Evolutionary conservation across 768 basidiomycete species (phyloP).

Genomic region (Lyophyllum decastes): DNA sequence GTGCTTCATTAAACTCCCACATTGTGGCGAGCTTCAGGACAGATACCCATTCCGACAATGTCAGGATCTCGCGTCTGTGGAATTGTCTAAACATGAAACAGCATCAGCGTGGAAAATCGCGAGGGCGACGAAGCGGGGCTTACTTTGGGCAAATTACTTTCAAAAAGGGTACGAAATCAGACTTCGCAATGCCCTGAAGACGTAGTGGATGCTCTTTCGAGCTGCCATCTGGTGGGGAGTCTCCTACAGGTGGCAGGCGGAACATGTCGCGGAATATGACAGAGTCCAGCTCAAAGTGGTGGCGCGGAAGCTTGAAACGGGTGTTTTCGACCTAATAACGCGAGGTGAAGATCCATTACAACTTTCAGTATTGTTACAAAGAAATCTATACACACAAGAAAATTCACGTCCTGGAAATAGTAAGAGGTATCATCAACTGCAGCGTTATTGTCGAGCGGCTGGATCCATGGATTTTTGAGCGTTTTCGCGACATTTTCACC

Average conservation of each 20-base stretch:
- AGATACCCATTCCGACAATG: constrained; percentile 27
- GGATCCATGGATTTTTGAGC: no score
- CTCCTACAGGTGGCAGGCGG: constrained; percentile 20
- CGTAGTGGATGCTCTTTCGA: constrained; percentile 29
- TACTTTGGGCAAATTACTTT: constrained; percentile 26
- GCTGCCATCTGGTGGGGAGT: constrained; percentile 21
- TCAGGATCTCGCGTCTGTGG: constrained; percentile 3
- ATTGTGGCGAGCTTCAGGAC: constrained; percentile 33
- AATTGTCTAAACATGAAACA: not conserved
- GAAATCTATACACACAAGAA: no score
- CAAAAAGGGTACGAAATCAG: constrained; percentile 24
- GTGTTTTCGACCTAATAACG: constrained; percentile 29
- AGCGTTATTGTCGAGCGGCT: no score
- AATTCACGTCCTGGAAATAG: no score
- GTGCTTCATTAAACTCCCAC: constrained; percentile 33
- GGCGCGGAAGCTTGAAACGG: constrained; percentile 38
- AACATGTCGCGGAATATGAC: constrained; percentile 36
- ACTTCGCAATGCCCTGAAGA: constrained; percentile 23
- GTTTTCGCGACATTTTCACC: no score
- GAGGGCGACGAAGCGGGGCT: constrained; percentile 10
- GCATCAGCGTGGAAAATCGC: not conserved
- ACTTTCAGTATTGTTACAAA: no score
- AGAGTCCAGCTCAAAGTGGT: constrained; percentile 24
- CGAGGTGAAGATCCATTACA: no score
- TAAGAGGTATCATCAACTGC: no score